Evolutionary conservation across 1,284 basidiomycete genomes (phyloP), one percentile per base, ranked within the genome.

Genomic region (Irpex sp.): DNA sequence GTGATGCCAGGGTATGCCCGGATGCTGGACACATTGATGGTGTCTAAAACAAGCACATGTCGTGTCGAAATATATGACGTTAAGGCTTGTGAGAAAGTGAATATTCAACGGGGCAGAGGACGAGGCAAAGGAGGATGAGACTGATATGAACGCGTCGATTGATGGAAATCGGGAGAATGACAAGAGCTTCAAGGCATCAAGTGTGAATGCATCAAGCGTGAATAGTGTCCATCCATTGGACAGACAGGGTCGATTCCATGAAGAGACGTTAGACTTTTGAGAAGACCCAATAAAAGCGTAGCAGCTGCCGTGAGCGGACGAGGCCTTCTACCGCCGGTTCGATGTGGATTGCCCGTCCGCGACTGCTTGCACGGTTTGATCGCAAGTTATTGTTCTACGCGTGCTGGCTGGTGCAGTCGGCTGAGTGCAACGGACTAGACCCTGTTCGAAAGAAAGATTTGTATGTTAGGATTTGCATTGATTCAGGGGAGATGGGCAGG

Each of bases 401-500:
- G 49, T n/a, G 17, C 49, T 17, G n/a, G 17, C 49, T 17, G 15
- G 49, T 8, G 17, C n/a, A 17, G 21, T 26, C 21, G 21, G 21
- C 15, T 26, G 21, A 17, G 11, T 51, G n/a, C 11, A 7, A 59
- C 36, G 31, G 31, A 58, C 35, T 26, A 37, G 39, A 50, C 58
- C 58, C 49, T 19, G 33, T 46, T 47, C 46, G 43, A 46, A 36
- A 59, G 62, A 39, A 55, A 49, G 37, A 37, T 33, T 57, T 57
- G 54, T 13, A 43, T 56, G 60, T 58, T 47, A 33, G 31, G 60
- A 61, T 63, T 57, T 57, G 51, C 33, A 21, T 33, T 15, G 31
- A 13, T 47, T 31, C 53, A 61, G 60, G 60, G 35, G 63, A 65
- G 61, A 65, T 60, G 63, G 37, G 61, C 63, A 61, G 51, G 26